A percentile compares a stretch with the other conserved stretches of the same genome.
Evolutionary conservation across 352 stramenopile species (phyloP).

Genomic region (Globisporangium sylvaticum): DNA sequence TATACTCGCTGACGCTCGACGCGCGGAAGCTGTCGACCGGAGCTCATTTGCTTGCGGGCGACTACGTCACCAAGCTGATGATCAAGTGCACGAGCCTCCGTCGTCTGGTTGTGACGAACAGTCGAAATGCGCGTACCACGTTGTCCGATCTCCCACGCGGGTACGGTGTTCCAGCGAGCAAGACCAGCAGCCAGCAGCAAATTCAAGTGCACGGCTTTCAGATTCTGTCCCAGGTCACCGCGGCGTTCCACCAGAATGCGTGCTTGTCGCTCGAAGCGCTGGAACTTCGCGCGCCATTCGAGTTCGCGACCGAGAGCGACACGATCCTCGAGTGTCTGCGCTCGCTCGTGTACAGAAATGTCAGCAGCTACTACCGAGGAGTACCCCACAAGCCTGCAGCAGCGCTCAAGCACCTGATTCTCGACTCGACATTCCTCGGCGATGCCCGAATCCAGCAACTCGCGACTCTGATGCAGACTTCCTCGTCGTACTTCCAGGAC

Average conservation of each 20-base stretch:
- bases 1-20: slow-evolving; percentile 46
- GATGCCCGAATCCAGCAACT: slow-evolving; percentile 42
- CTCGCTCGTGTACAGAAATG: slow-evolving; percentile 21
- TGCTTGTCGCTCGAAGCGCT: slow-evolving; percentile 40
- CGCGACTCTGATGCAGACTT: slow-evolving; percentile 23
- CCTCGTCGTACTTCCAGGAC: slow-evolving; percentile 22
- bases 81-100: slow-evolving; percentile 37
- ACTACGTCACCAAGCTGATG: slow-evolving; percentile 26
- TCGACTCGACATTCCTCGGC: slow-evolving; percentile 59
- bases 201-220: slow-evolving; percentile 21
- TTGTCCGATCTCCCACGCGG: slow-evolving; percentile 7
- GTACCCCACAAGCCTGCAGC: not conserved
- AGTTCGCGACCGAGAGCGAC: slow-evolving; percentile 59
- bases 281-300: slow-evolving; percentile 47
- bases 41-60: not conserved
- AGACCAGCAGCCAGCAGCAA: slow-evolving; percentile 1
- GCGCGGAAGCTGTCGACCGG: not conserved
- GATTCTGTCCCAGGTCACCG: slow-evolving; percentile 34
- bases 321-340: slow-evolving; percentile 31
- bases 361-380: not conserved
- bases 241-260: slow-evolving; percentile 29
- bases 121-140: slow-evolving; percentile 19
- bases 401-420: slow-evolving; percentile 33
- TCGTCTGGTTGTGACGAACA: slow-evolving; percentile 48
- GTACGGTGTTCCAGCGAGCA: not conserved